These are phyloP conservation scores for Knufia fluminis DNA, from an alignment of 2,329 filamentous ascomycete species.

Conservation along the genomic window DNA sequence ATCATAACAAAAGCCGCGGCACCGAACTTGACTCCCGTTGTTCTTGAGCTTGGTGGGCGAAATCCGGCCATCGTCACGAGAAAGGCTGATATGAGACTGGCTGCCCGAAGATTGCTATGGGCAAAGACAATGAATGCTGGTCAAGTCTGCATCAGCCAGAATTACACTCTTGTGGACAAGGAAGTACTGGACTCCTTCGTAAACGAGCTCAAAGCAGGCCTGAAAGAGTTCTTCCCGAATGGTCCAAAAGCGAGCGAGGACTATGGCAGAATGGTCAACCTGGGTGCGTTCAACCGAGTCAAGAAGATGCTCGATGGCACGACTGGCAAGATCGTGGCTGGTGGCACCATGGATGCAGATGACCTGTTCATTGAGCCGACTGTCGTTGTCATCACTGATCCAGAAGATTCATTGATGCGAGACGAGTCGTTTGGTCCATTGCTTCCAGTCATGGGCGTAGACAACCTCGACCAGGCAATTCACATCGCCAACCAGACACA, in stretches of 20 bases:
- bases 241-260: constrained; percentile 72
- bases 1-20: constrained; percentile 87
- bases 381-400: constrained; percentile 69
- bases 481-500: constrained; percentile 70
- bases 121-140: constrained; percentile 79
- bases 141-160: constrained; percentile 86
- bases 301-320: constrained; percentile 85
- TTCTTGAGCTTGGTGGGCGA: constrained; percentile 79
- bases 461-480: constrained; percentile 78
- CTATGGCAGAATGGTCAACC: constrained; percentile 71
- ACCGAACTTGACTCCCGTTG: constrained; percentile 75
- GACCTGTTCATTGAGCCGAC: constrained; percentile 85
- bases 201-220: constrained; percentile 59
- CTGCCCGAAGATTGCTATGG: constrained; percentile 79
- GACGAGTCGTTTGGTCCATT: constrained; percentile 93
- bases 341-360: constrained; percentile 70
- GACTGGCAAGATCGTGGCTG: constrained; percentile 75
- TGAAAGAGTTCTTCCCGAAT: constrained; percentile 72
- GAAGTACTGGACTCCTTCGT: constrained; percentile 64
- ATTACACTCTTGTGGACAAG: constrained; percentile 79
- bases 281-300: constrained; percentile 66
- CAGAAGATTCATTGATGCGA: constrained; percentile 65
- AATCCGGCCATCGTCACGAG: constrained; percentile 91
- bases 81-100: constrained; percentile 67
- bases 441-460: constrained; percentile 69